A percentile compares a stretch with the other conserved stretches of the same genome.
Conservation (phyloP, 2,329 filamentous ascomycete genomes). For the Beauveria bassiana region DNA sequence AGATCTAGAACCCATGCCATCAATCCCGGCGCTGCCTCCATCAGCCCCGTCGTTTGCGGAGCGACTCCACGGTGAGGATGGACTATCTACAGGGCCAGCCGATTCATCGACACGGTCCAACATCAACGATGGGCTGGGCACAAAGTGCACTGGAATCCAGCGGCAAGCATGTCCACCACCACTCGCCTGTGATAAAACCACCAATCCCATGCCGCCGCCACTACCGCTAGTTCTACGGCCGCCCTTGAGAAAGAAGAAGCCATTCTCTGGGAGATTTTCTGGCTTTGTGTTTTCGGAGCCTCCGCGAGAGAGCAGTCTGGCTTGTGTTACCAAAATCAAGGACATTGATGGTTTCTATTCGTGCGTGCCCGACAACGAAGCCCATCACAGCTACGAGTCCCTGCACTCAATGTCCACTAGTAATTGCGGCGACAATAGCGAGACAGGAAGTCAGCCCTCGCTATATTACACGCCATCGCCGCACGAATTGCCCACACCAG, state of each 20-base stretch:
- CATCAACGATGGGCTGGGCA: slow-evolving; percentile 17
- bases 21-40: slow-evolving; percentile 49
- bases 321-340: slow-evolving; percentile 49
- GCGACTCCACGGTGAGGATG: slow-evolving; percentile 41
- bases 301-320: slow-evolving; percentile 33
- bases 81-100: slow-evolving; percentile 25
- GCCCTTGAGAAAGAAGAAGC: slow-evolving; percentile 58
- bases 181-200: neutral
- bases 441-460: slow-evolving; percentile 35
- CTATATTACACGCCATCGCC: slow-evolving; percentile 39
- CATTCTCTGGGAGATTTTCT: slow-evolving; percentile 51
- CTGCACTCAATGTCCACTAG: slow-evolving; percentile 41
- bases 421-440: slow-evolving; percentile 28
- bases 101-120: slow-evolving; percentile 16
- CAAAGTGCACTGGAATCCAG: slow-evolving; percentile 13
- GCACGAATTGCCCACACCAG: slow-evolving; percentile 28
- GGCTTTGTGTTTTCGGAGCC: slow-evolving; percentile 47
- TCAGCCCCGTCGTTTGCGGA: slow-evolving; percentile 50
- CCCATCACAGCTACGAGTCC: slow-evolving; percentile 36
- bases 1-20: slow-evolving; percentile 41
- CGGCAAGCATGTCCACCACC: neutral
- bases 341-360: slow-evolving; percentile 51
- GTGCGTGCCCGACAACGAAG: slow-evolving; percentile 34
- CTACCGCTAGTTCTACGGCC: slow-evolving; percentile 52
- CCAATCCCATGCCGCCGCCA: slow-evolving; percentile 37